A percentile compares a stretch with the other conserved stretches of the same genome.
Conservation (phyloP, 805 yeast species). For the Ogataea nitratoaversa region DNA sequence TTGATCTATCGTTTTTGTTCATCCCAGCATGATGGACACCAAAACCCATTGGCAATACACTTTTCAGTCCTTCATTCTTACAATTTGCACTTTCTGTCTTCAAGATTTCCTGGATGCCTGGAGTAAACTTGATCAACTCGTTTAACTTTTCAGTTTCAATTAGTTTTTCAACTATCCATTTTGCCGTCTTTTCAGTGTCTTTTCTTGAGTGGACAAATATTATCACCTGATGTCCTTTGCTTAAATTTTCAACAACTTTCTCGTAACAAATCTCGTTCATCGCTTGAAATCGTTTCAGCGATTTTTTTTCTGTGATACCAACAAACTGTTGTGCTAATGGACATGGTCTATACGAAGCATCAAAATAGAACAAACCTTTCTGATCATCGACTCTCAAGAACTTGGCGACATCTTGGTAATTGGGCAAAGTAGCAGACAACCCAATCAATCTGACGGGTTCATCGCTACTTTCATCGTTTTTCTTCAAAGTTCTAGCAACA, state of each 20-base stretch:
- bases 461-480: conserved; percentile 38
- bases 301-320: conserved; percentile 80
- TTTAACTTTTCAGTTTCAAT: conserved; percentile 49
- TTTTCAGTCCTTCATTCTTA: conserved; percentile 50
- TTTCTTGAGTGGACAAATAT: conserved; percentile 92
- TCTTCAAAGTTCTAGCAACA: conserved; percentile 66
- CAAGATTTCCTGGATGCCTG: conserved; percentile 61
- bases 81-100: conserved; percentile 57
- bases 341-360: conserved; percentile 82
- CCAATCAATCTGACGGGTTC: conserved; percentile 67
- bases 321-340: conserved; percentile 86
- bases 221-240: conserved; percentile 71
- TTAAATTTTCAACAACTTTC: conserved; percentile 59
- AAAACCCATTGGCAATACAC: conserved; percentile 64
- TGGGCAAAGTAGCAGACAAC: conserved; percentile 89
- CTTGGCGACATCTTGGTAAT: conserved; percentile 78
- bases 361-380: conserved; percentile 74
- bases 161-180: conserved; percentile 61
- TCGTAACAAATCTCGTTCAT: conserved; percentile 91
- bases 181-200: conserved; percentile 83
- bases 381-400: conserved; percentile 64
- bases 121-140: conserved; percentile 39
- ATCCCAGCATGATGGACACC: conserved; percentile 94
- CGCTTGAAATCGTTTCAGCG: conserved; percentile 71
- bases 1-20: conserved; percentile 63